These are phyloP conservation scores for Podila minutissima DNA, from an alignment of 192 early-diverging fungal genomes.

Conservation along the genomic window DNA sequence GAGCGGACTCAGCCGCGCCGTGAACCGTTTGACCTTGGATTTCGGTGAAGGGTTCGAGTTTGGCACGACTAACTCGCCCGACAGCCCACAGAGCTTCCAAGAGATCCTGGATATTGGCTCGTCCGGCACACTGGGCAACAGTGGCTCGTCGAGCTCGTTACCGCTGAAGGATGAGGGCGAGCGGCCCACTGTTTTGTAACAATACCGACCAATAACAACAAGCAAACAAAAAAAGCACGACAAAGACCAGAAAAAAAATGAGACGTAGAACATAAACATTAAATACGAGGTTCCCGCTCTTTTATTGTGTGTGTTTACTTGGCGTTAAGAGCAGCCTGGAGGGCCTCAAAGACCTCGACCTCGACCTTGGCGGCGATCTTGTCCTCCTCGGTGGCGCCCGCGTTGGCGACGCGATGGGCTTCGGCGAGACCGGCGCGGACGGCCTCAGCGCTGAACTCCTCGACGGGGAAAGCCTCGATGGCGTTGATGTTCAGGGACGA, in stretches of 20 bases:
- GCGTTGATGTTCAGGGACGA: slow-evolving; percentile 97
- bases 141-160: slow-evolving; percentile 39
- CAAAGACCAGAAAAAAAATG: too few species aligned
- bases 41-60: slow-evolving; percentile 44
- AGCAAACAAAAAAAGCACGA: too few species aligned
- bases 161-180: slow-evolving; percentile 34
- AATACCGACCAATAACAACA: too few species aligned
- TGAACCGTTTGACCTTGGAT: slow-evolving; percentile 44
- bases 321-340: slow-evolving; percentile 75
- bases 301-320: slow-evolving; percentile 28
- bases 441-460: slow-evolving; percentile 86
- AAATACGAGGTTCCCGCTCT: neutral
- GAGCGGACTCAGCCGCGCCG: slow-evolving; percentile 16
- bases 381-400: slow-evolving; percentile 77
- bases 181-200: slow-evolving; percentile 1
- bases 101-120: slow-evolving; percentile 49
- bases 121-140: slow-evolving; percentile 6
- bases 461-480: slow-evolving; percentile 90
- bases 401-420: slow-evolving; percentile 74
- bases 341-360: slow-evolving; percentile 88
- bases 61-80: slow-evolving; percentile 28
- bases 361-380: slow-evolving; percentile 87
- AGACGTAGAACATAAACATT: neutral
- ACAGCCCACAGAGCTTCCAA: slow-evolving; percentile 44
- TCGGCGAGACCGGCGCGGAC: slow-evolving; percentile 82